Evolutionary conservation across 78 protist genomes (phyloP).

Genomic region (Mastigamoeba balamuthi): DNA sequence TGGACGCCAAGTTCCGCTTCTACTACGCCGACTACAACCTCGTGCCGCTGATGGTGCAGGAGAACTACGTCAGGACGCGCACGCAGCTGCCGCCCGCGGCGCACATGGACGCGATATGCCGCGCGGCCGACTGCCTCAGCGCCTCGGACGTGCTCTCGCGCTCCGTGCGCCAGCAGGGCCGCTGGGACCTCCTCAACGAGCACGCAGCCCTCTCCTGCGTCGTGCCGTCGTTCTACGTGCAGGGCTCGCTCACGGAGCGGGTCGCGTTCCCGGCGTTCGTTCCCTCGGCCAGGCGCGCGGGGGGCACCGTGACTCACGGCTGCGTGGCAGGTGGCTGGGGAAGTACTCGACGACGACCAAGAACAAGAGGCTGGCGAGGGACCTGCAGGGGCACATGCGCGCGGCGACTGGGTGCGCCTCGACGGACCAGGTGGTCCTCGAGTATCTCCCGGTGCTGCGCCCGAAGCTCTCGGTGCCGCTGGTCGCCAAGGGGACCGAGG

Average conservation of each 20-base stretch:
- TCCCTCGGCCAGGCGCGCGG: neutral
- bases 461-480: neutral
- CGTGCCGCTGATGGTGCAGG: conserved; percentile 51
- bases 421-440: neutral
- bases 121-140: conserved; percentile 12
- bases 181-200: neutral
- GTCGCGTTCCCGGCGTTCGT: conserved; percentile 7
- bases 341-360: conserved; percentile 22
- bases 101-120: neutral
- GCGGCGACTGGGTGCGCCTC: neutral
- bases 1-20: conserved; percentile 5
- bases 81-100: neutral
- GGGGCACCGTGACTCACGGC: neutral
- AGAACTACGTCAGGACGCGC: conserved; percentile 35
- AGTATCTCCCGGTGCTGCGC: neutral
- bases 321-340: conserved; percentile 8
- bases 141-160: conserved; percentile 11
- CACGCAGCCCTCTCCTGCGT: conserved; percentile 10
- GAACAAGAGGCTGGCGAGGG: conserved; percentile 13
- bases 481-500: neutral
- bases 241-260: neutral
- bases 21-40: conserved; percentile 28
- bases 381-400: conserved; percentile 23
- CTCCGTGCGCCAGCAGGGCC: neutral
- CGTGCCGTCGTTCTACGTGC: neutral